phyloP scores from a whole-genome alignment of 495 filamentous ascomycete genomes.

The Penicillium flavigenum region DNA sequence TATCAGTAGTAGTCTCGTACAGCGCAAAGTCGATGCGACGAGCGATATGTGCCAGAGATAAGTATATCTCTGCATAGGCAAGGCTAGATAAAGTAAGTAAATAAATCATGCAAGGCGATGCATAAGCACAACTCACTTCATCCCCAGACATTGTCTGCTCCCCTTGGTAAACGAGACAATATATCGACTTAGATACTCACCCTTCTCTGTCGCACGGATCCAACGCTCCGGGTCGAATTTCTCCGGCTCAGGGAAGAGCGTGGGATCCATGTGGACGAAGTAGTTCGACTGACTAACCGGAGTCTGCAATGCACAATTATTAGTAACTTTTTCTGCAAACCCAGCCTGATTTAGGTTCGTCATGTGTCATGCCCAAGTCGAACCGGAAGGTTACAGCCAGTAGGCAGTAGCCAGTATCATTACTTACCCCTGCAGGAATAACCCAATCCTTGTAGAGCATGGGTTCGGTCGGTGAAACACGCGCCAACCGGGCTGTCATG shows the following conservation, averaged over 20 bases:
- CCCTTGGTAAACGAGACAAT: constrained; percentile 48
- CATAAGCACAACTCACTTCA: constrained; percentile 34
- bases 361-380: background rate
- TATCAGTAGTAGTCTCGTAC: constrained; percentile 35
- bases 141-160: constrained; percentile 46
- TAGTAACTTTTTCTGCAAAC: background rate
- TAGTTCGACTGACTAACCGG: constrained; percentile 49
- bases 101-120: background rate
- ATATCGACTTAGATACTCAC: constrained; percentile 31
- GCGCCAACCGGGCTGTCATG: constrained; percentile 38
- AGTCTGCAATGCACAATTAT: constrained; percentile 22
- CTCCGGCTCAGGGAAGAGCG: constrained; percentile 47
- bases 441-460: constrained; percentile 42
- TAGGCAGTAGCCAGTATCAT: background rate
- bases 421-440: constrained; percentile 36
- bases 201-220: constrained; percentile 30
- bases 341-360: background rate
- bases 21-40: constrained; percentile 39
- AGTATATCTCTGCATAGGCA: constrained; percentile 42
- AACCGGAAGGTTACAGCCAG: background rate
- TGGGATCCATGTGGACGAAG: constrained; percentile 47
- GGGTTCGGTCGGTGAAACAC: constrained; percentile 39
- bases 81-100: constrained; percentile 27
- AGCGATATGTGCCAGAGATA: constrained; percentile 36
- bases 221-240: constrained; percentile 52